These are phyloP conservation scores for Aspergillus fructus DNA, from an alignment of 2,329 filamentous ascomycete genomes.

Conservation along the genomic window DNA sequence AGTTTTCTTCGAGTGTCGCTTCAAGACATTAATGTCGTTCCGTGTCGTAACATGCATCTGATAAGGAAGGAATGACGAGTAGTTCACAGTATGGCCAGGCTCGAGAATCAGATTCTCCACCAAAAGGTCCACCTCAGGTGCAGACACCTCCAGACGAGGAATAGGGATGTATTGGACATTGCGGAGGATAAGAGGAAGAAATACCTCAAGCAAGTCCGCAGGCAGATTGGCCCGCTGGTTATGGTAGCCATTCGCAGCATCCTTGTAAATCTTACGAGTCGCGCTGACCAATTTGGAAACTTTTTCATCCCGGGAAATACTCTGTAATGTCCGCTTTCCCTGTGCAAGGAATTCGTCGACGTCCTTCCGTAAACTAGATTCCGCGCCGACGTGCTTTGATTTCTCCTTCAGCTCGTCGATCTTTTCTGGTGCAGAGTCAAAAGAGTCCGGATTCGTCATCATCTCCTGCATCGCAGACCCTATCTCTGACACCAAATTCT, in stretches of 20 bases:
- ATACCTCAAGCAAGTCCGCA: slow-evolving; percentile 73
- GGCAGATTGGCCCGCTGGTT: slow-evolving; percentile 70
- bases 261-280: slow-evolving; percentile 64
- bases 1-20: slow-evolving; percentile 67
- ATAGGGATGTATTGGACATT: slow-evolving; percentile 85
- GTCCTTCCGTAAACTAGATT: slow-evolving; percentile 69
- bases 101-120: slow-evolving; percentile 90
- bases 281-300: slow-evolving; percentile 68
- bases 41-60: slow-evolving; percentile 76
- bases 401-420: slow-evolving; percentile 60
- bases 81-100: slow-evolving; percentile 78
- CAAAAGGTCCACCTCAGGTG: slow-evolving; percentile 78
- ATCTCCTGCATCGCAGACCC: slow-evolving; percentile 75
- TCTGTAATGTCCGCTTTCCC: slow-evolving; percentile 64
- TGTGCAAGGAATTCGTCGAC: slow-evolving; percentile 71
- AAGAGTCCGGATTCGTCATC: slow-evolving; percentile 81
- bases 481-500: slow-evolving; percentile 70
- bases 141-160: slow-evolving; percentile 82
- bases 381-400: slow-evolving; percentile 58
- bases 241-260: slow-evolving; percentile 66
- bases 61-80: slow-evolving; percentile 86
- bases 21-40: slow-evolving; percentile 83
- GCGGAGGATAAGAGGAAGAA: slow-evolving; percentile 74
- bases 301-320: slow-evolving; percentile 70
- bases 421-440: slow-evolving; percentile 70